A percentile compares a stretch with the other conserved stretches of the same genome.
phyloP scores from a whole-genome alignment of 139 green algal genomes.

The Chlorella sp. region DNA sequence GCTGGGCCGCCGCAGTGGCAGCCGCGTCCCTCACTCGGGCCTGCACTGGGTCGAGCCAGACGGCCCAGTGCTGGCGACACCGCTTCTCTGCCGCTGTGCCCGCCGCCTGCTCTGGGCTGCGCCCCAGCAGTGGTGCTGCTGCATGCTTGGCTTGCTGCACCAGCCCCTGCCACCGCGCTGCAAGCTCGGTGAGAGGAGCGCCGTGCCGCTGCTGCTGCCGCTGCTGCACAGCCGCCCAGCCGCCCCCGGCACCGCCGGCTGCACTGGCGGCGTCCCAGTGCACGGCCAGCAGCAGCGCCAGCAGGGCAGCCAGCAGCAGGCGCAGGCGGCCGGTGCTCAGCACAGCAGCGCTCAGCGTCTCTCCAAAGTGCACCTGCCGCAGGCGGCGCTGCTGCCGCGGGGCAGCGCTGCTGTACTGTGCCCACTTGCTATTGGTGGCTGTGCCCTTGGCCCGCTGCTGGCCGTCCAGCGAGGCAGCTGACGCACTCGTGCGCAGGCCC shows the following conservation, averaged over 20 bases:
- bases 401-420: neutral
- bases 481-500: neutral
- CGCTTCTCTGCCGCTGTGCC: too few relatives aligned
- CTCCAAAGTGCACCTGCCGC: slow-evolving; percentile 2
- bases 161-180: neutral
- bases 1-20: neutral
- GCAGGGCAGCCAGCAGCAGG: slow-evolving; percentile 18
- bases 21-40: neutral
- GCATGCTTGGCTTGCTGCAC: neutral
- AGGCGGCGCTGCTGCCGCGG: neutral
- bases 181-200: neutral
- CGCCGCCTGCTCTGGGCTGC: neutral
- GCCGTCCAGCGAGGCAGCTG: neutral
- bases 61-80: too few relatives aligned
- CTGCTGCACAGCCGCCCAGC: neutral
- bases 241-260: too few relatives aligned
- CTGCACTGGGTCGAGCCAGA: neutral
- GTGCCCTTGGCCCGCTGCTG: slow-evolving; percentile 20
- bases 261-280: slow-evolving; percentile 14
- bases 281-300: slow-evolving; percentile 17
- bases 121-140: neutral
- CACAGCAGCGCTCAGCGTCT: slow-evolving; percentile 22
- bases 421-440: slow-evolving; percentile 20
- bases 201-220: neutral
- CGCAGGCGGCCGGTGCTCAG: slow-evolving; percentile 25